phyloP scores from a whole-genome alignment of 768 basidiomycete species.

The Rhodotorula sphaerocarpa region DNA sequence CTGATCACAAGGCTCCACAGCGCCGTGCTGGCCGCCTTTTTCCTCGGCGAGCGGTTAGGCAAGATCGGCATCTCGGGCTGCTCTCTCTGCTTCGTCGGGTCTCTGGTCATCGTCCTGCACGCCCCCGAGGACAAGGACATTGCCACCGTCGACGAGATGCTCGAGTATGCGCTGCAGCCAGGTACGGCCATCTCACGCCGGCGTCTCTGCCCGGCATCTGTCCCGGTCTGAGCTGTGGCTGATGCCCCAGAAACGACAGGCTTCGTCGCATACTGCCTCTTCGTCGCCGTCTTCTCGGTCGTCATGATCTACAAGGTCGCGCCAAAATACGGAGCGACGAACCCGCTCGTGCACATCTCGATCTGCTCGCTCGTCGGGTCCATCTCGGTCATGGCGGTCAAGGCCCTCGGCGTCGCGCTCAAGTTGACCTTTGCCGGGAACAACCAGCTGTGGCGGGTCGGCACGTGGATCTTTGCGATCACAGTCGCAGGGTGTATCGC shows the following conservation, averaged over 20 bases:
- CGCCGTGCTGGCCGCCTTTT: conserved; percentile 84
- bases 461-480: conserved; percentile 90
- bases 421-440: conserved; percentile 87
- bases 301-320: conserved; percentile 80
- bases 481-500: conserved; percentile 75
- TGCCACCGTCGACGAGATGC: conserved; percentile 83
- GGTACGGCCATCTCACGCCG: conserved; percentile 75
- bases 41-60: conserved; percentile 86
- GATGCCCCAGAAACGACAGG: too few species aligned
- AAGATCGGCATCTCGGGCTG: conserved; percentile 84
- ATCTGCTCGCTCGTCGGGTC: conserved; percentile 95
- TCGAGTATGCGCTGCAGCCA: conserved; percentile 85
- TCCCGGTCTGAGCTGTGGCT: too few species aligned
- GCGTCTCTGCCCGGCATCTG: background rate
- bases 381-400: conserved; percentile 97
- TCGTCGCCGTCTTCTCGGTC: conserved; percentile 67
- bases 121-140: conserved; percentile 93
- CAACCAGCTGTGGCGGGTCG: conserved; percentile 88
- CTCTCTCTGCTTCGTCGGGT: conserved; percentile 71
- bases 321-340: conserved; percentile 76
- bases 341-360: conserved; percentile 85
- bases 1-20: conserved; percentile 46
- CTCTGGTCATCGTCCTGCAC: conserved; percentile 87
- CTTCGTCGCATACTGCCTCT: conserved; percentile 82
- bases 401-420: conserved; percentile 93